Evolutionary conservation across 345 rosid genomes (phyloP), one percentile per base, ranked within the genome.

Genomic region (Syzygium aromaticum): DNA sequence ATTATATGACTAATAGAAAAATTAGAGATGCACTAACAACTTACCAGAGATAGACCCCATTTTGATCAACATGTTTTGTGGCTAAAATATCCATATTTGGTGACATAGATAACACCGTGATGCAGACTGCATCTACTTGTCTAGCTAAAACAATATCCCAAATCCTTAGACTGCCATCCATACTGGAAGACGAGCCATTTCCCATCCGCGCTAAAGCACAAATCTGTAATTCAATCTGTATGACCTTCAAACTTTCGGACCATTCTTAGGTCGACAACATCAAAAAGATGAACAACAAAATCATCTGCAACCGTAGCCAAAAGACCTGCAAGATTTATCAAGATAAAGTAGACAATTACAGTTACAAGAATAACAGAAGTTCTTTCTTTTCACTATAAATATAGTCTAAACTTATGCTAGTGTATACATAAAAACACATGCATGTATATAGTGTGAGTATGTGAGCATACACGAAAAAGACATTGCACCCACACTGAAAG

Each of bases 161-260:
- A 67, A 95, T 91, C 89, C 98, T 93, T 78, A 97, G 92, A 89
- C 95, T 96, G 84, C 99, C 98, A 89, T 97, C 99, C 99, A 96
- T 95, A 89, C 99, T 94, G 83, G 96, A 94, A 86, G 98, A 96
- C 90, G 83, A 97, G 94, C 99, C 99, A 96, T 90, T 97, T 97
- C 53, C 99, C 97, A 92, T 96, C 99, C 90, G 94, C 98, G 86
- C 98, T 95, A 87, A 95, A 95, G 90, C 97, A 96, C 88, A 95
- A n/a, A 90, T 95, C 99, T 17, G 97, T 95, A 86, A 95, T 86
- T 82, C 98, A 95, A 89, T 97, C 99, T 54, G 95, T 90, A 63
- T 96, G 99, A 54, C 99, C 99, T 93, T 93, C 95, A 92, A 95
- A 96, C 89, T 94, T 95, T 89, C 98, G 98, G 89, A 95, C 98